Percentiles rank a stretch among this genome's conserved stretches.
These are phyloP conservation scores for Pyrenophora graminea DNA, from an alignment of 2,329 filamentous ascomycete genomes.

Conservation along the genomic window DNA sequence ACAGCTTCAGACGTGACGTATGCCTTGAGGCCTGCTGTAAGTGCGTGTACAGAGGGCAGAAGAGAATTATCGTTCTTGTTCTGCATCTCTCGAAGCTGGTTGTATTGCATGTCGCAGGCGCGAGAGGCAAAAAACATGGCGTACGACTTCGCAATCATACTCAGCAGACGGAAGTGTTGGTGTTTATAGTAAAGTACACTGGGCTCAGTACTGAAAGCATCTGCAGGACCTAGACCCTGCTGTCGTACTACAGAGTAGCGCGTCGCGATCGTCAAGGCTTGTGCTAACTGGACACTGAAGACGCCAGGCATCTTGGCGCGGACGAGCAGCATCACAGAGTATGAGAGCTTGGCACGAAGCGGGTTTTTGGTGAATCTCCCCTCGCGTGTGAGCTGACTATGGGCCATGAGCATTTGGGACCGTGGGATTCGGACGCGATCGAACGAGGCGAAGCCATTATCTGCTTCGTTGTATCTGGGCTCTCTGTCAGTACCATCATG, in stretches of 20 bases:
- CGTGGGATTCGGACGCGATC: conserved; percentile 52
- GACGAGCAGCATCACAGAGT: conserved; percentile 54
- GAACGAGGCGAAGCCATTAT: conserved; percentile 57
- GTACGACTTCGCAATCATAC: conserved; percentile 19
- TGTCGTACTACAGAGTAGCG: conserved; percentile 54
- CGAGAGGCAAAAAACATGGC: conserved; percentile 23
- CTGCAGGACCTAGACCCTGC: conserved; percentile 36
- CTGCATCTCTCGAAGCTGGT: conserved; percentile 8
- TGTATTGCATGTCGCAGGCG: conserved; percentile 5
- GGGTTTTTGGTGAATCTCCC: conserved; percentile 50
- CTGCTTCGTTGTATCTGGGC: conserved; percentile 51
- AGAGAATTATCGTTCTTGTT: conserved; percentile 4
- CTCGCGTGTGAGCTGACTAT: conserved; percentile 51
- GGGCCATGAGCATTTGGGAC: conserved; percentile 53
- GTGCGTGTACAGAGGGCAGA: conserved; percentile 40
- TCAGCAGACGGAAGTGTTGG: conserved; percentile 24
- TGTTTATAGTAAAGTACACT: conserved; percentile 21
- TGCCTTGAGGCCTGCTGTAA: conserved; percentile 48
- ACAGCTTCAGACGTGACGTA: conserved; percentile 55
- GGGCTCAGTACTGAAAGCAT: conserved; percentile 2
- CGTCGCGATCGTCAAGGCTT: conserved; percentile 57
- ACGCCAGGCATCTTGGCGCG: conserved; percentile 50
- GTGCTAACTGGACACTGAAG: conserved; percentile 54
- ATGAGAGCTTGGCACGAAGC: conserved; percentile 51
- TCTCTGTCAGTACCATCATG: conserved; percentile 24